Percentiles rank a stretch among this genome's conserved stretches.
These are phyloP conservation scores for Asterophora parasitica DNA, from an alignment of 768 basidiomycete species.

Conservation along the genomic window DNA sequence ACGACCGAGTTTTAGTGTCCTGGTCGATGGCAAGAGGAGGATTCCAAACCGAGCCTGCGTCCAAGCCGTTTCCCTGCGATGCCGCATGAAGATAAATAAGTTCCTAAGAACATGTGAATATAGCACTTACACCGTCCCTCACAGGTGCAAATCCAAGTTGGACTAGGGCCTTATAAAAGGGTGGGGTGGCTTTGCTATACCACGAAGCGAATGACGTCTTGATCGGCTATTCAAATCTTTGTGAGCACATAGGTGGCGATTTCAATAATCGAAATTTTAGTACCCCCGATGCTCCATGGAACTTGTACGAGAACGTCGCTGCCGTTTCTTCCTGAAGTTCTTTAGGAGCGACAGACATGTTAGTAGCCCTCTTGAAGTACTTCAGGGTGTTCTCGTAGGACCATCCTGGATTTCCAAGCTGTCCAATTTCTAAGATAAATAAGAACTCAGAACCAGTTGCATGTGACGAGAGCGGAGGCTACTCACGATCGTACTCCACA, in stretches of 20 bases:
- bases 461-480: background rate
- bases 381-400: slow-evolving; percentile 1
- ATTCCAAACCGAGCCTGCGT: background rate
- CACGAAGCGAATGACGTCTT: slow-evolving; percentile 1
- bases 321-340: background rate
- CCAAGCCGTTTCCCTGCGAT: background rate
- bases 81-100: background rate
- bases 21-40: background rate
- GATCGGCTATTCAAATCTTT: background rate
- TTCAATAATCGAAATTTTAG: no score
- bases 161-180: background rate
- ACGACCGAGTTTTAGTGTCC: background rate
- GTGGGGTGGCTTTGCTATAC: background rate
- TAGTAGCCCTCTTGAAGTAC: slow-evolving; percentile 5
- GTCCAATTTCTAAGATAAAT: background rate
- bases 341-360: background rate
- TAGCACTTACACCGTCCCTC: background rate
- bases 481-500: slow-evolving; percentile 9
- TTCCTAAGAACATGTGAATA: no score
- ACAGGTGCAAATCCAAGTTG: background rate
- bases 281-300: slow-evolving; percentile 1
- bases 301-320: slow-evolving; percentile 1
- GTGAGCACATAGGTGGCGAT: background rate
- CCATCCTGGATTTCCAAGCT: slow-evolving; percentile 10
- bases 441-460: background rate